These are phyloP conservation scores for Ceratocystis albifundus DNA, from an alignment of 2,329 filamentous ascomycete species.

Conservation along the genomic window DNA sequence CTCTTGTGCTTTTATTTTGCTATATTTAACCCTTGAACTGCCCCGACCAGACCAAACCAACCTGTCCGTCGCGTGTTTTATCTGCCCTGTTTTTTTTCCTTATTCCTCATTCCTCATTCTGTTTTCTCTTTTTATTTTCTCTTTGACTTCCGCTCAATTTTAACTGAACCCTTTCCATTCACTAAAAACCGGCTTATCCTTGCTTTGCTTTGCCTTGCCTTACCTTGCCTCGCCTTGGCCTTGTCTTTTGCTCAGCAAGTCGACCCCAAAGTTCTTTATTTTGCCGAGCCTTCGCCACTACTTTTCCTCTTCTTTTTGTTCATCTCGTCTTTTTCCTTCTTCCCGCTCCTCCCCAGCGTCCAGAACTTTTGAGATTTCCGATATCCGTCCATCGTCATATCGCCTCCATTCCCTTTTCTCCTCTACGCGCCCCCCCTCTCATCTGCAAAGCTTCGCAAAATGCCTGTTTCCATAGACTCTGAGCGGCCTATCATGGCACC, in stretches of 20 bases:
- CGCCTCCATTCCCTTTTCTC: background rate
- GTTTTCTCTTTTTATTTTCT: constrained; percentile 1
- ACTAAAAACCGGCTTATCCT: constrained; percentile 5
- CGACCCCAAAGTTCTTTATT: constrained; percentile 3
- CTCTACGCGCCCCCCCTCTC: background rate
- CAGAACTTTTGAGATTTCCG: background rate
- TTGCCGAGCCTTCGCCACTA: constrained; percentile 2
- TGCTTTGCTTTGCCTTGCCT: background rate
- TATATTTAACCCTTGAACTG: constrained; percentile 11
- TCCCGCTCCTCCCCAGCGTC: background rate
- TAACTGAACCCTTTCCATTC: constrained; percentile 10
- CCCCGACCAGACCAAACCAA: background rate
- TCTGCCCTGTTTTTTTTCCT: constrained; percentile 16
- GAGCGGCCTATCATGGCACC: constrained; percentile 52
- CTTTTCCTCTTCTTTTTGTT: constrained; percentile 16
- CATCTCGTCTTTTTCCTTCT: constrained; percentile 10
- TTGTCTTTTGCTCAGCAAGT: background rate
- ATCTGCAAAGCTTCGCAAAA: constrained; percentile 27
- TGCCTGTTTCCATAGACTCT: constrained; percentile 50
- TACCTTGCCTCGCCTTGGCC: too few relatives aligned
- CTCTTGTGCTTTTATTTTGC: background rate
- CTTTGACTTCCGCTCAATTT: constrained; percentile 12
- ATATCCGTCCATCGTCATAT: background rate
- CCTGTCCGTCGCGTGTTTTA: constrained; percentile 12
- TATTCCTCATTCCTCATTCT: too few relatives aligned